A percentile compares a stretch with the other conserved stretches of the same genome.
Evolutionary conservation across 371 early-diverging fungal genomes (phyloP).

Genomic region (Entomophthora muscae): DNA sequence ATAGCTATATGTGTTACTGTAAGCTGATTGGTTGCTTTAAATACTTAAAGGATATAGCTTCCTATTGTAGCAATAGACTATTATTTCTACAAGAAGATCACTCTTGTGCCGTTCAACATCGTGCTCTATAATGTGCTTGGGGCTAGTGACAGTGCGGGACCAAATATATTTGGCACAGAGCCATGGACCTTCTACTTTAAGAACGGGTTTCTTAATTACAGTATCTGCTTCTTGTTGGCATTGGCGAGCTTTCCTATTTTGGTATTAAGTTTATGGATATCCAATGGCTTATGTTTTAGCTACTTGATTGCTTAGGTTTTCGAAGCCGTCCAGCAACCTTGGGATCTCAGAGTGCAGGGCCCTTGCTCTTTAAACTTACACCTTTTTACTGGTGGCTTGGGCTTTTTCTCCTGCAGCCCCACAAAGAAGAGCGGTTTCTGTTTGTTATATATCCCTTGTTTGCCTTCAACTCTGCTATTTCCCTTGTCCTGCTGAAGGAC

Average conservation of each 20-base stretch:
- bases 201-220: slow-evolving; percentile 82
- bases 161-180: slow-evolving; percentile 80
- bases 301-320: background rate
- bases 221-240: slow-evolving; percentile 52
- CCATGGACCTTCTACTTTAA: slow-evolving; percentile 81
- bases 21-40: slow-evolving; percentile 4
- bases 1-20: slow-evolving; percentile 13
- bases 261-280: slow-evolving; percentile 19
- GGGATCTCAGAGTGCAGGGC: background rate
- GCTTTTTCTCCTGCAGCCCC: slow-evolving; percentile 71
- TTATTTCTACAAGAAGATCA: slow-evolving; percentile 46
- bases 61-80: slow-evolving; percentile 52
- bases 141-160: slow-evolving; percentile 36
- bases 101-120: slow-evolving; percentile 67
- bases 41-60: slow-evolving; percentile 15
- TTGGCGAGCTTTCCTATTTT: slow-evolving; percentile 36
- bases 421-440: slow-evolving; percentile 92
- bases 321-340: background rate
- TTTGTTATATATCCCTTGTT: slow-evolving; percentile 82
- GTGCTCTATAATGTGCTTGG: slow-evolving; percentile 81
- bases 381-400: slow-evolving; percentile 60
- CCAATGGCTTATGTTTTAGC: background rate
- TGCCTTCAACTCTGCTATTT: slow-evolving; percentile 54
- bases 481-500: slow-evolving; percentile 26
- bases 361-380: slow-evolving; percentile 23